Percentiles rank a stretch among this genome's conserved stretches.
Conservation (phyloP, 2,329 filamentous ascomycete species). For the Pseudocercospora macadamiae region DNA sequence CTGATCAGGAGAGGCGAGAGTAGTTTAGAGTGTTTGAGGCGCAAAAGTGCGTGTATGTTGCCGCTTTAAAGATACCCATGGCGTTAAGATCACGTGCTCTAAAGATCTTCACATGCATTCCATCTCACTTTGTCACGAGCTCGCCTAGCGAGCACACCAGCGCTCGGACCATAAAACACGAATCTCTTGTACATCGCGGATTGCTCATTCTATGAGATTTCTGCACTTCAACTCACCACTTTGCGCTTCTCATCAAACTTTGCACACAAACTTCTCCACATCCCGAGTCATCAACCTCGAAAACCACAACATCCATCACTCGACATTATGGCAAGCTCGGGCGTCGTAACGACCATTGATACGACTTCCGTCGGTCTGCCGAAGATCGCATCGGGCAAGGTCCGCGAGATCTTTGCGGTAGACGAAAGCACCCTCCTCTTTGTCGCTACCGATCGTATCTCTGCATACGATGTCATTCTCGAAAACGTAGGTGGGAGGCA, state of each 20-base stretch:
- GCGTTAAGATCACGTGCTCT: too few species aligned
- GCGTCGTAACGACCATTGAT: conserved; percentile 12
- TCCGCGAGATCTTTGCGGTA: conserved; percentile 78
- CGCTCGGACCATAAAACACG: not conserved
- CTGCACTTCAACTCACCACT: not conserved
- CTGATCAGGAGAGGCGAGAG: conserved; percentile 1
- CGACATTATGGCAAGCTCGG: conserved; percentile 10
- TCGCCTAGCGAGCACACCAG: not conserved
- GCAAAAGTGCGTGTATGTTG: not conserved
- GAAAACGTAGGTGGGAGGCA: conserved; percentile 61
- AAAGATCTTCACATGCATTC: not conserved
- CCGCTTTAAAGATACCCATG: not conserved
- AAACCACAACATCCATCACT: not conserved
- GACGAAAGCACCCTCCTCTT: conserved; percentile 75
- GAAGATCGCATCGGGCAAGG: conserved; percentile 68
- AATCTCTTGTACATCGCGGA: not conserved
- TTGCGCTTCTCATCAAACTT: not conserved
- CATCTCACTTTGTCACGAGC: not conserved
- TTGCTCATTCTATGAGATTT: not conserved
- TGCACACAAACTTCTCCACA: conserved; percentile 4
- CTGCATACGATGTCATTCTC: conserved; percentile 92
- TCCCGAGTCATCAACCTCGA: conserved; percentile 6
- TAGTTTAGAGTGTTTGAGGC: not conserved
- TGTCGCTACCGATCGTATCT: conserved; percentile 86
- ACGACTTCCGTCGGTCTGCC: conserved; percentile 37